Evolutionary conservation across 768 basidiomycete species (phyloP).

Genomic region (Tulasnella sp.): DNA sequence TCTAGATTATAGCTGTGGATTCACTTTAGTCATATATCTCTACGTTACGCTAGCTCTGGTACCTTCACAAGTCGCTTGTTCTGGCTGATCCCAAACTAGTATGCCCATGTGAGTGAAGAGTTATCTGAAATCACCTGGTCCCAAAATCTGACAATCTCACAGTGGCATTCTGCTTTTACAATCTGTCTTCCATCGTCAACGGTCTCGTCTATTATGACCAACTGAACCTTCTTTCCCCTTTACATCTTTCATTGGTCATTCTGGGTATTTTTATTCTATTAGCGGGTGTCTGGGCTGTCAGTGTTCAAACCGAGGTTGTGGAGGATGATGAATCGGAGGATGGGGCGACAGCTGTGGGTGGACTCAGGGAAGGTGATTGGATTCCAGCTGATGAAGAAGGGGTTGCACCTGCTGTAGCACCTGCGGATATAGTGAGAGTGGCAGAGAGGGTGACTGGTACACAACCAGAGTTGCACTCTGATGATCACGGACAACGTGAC

Average conservation of each 20-base stretch:
- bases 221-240: conserved; percentile 49
- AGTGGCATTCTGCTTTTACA: conserved; percentile 94
- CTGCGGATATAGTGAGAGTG: conserved; percentile 11
- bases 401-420: conserved; percentile 15
- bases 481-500: neutral
- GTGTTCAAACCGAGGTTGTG: conserved; percentile 51
- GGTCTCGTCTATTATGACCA: conserved; percentile 85
- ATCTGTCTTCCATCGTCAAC: conserved; percentile 80
- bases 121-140: neutral
- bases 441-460: conserved; percentile 10
- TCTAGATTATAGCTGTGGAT: too few species aligned
- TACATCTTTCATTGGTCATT: conserved; percentile 62
- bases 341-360: conserved; percentile 31
- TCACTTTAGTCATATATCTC: conserved; percentile 25
- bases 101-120: conserved; percentile 53
- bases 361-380: conserved; percentile 33
- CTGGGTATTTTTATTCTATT: conserved; percentile 68
- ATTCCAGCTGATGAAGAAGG: conserved; percentile 20
- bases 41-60: conserved; percentile 41
- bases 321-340: conserved; percentile 26
- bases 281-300: conserved; percentile 82
- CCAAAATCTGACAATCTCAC: conserved; percentile 16
- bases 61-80: conserved; percentile 64
- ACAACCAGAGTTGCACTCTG: neutral
- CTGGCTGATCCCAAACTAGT: conserved; percentile 76